Base-by-base conservation (phyloP, 768 basidiomycete genomes). In the Rhizopogon salebrosus region DNA sequence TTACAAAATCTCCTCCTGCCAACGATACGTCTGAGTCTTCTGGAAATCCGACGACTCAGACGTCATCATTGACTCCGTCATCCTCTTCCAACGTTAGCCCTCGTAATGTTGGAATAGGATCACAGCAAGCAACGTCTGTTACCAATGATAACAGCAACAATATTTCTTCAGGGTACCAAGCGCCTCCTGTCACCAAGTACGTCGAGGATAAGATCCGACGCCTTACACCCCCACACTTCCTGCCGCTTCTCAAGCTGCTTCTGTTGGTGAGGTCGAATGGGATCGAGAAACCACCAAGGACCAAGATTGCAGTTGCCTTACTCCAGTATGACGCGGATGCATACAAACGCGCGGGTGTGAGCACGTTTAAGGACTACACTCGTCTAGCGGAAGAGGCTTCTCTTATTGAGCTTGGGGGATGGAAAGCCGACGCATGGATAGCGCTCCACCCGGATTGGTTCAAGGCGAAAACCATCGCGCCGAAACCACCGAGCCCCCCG, bases 221-320 rank as follows among this genome's bases (percentile, higher is more conserved):
- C n/a, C 51, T 52, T 45, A 41, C 60, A 20, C 64, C 67, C 49
- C 18, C 53, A 18, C 54, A 53, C 42, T 78, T 78, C 55, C 55
- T 56, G 31, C 57, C 69, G 24, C 60, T 69, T 48, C 57, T 69
- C 26, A 36, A 58, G 11, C 40, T 49, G 51, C 49, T 69, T 29
- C 48, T 67, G 16, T 57, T 53, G 31, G 60, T 56, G 22, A 63
- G 59, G 29, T 54, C 56, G 14, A 67, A 64, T 5, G 76, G 76
- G 4, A 52, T 62, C 24, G 0, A 36, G 24, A 68, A 59, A 16
- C 70, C 77, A 11, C 62, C 68, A 4, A 75, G 78, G n/a, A 73
- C 76, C 14, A 54, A 7, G 1, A 53, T 82, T 18, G 75, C 72
- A 4, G 0, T 58, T 13, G 66, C 69, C 13, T 62, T 82, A 2